Evolutionary conservation across 805 yeast species (phyloP).

Genomic region (Candida pseudoglaebosa): DNA sequence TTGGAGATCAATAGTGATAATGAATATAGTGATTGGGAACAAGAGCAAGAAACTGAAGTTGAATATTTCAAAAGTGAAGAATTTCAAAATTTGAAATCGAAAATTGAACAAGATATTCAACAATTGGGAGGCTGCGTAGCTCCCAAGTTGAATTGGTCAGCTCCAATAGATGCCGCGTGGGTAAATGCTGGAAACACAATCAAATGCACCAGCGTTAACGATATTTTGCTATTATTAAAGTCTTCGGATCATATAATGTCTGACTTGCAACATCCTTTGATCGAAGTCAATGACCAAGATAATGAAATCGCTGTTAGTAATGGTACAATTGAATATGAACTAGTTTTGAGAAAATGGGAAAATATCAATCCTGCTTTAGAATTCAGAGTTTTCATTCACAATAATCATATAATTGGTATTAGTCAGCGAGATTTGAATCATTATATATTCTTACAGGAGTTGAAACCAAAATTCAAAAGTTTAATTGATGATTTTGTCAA

Average conservation of each 20-base stretch:
- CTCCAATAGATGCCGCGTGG: slow-evolving; percentile 95
- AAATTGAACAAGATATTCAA: slow-evolving; percentile 43
- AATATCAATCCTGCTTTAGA: slow-evolving; percentile 85
- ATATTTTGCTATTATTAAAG: slow-evolving; percentile 74
- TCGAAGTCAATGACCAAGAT: slow-evolving; percentile 29
- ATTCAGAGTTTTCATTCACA: slow-evolving; percentile 78
- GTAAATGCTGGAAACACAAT: slow-evolving; percentile 73
- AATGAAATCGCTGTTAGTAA: slow-evolving; percentile 9
- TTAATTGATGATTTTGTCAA: slow-evolving; percentile 55
- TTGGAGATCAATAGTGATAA: slow-evolving; percentile 45
- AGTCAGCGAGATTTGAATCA: slow-evolving; percentile 85
- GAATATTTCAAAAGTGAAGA: not conserved
- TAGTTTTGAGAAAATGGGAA: slow-evolving; percentile 81
- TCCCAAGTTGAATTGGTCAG: slow-evolving; percentile 95
- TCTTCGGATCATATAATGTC: slow-evolving; percentile 86
- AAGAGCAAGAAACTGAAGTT: slow-evolving; percentile 23
- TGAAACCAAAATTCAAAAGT: slow-evolving; percentile 45
- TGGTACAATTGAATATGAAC: slow-evolving; percentile 45
- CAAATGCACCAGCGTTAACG: slow-evolving; percentile 67
- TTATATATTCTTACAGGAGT: slow-evolving; percentile 61
- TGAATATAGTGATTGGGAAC: slow-evolving; percentile 76
- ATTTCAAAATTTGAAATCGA: slow-evolving; percentile 15
- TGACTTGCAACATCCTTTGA: slow-evolving; percentile 74
- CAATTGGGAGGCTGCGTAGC: slow-evolving; percentile 56
- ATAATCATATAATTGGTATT: slow-evolving; percentile 61